Evolutionary conservation across 306 rosid species (phyloP).

Genomic region (Corylus americana): DNA sequence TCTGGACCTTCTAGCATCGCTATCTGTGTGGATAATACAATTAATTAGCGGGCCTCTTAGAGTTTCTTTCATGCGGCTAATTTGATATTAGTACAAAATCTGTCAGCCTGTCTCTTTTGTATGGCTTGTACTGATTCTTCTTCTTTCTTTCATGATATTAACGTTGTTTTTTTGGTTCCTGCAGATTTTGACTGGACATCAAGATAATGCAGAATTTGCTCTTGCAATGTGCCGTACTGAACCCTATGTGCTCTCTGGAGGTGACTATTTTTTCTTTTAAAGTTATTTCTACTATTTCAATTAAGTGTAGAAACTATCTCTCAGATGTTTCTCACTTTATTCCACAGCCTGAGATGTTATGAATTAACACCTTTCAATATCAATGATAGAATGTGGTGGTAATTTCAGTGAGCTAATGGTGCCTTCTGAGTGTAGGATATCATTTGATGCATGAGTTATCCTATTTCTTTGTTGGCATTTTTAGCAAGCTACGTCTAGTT

Average conservation of each 20-base stretch:
- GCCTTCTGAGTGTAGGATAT: background rate
- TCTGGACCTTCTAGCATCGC: background rate
- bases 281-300: background rate
- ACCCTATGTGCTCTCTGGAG: slow-evolving; percentile 97
- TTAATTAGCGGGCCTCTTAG: background rate
- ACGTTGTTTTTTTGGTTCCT: slow-evolving; percentile 8
- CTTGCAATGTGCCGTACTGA: slow-evolving; percentile 99
- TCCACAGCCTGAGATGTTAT: background rate
- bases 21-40: background rate
- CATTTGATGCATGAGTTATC: background rate
- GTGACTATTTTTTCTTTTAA: slow-evolving; percentile 35
- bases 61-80: background rate
- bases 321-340: slow-evolving; percentile 7
- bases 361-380: background rate
- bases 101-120: background rate
- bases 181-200: slow-evolving; percentile 96
- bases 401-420: background rate
- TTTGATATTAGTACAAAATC: background rate
- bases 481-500: background rate
- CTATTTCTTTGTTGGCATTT: background rate
- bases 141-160: background rate
- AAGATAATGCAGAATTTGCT: slow-evolving; percentile 99
- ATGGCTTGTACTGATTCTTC: background rate
- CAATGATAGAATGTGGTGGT: background rate
- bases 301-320: slow-evolving; percentile 5